These are phyloP conservation scores for Vanrija humicola DNA, from an alignment of 1,284 basidiomycete species.

Conservation along the genomic window DNA sequence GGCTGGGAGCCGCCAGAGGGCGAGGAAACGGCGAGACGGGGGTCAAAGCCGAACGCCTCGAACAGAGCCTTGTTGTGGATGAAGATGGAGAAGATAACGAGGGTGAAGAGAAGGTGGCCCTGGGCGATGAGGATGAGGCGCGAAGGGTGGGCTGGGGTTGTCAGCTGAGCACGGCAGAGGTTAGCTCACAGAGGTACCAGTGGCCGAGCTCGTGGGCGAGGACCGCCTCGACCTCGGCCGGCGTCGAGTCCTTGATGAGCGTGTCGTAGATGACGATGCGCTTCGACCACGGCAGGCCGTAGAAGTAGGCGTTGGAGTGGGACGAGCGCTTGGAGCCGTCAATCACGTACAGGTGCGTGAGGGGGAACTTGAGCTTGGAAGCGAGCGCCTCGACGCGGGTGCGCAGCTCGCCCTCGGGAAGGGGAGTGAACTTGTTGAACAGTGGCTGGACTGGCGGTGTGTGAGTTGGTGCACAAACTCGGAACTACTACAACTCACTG, in stretches of 20 bases:
- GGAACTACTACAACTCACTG: slow-evolving; percentile 47
- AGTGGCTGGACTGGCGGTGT: slow-evolving; percentile 66
- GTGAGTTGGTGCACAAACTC: background rate
- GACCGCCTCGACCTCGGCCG: slow-evolving; percentile 87
- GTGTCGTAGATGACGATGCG: slow-evolving; percentile 98
- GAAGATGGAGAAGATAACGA: slow-evolving; percentile 87
- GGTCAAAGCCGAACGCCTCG: slow-evolving; percentile 76
- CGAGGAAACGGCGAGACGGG: slow-evolving; percentile 56
- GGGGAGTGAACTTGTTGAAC: slow-evolving; percentile 92
- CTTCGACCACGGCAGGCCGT: slow-evolving; percentile 89
- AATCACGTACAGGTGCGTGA: slow-evolving; percentile 93
- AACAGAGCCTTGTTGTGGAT: slow-evolving; percentile 76
- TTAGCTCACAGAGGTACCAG: slow-evolving; percentile 66
- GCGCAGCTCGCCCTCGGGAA: slow-evolving; percentile 68
- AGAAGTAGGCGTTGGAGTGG: slow-evolving; percentile 94
- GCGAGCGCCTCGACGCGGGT: slow-evolving; percentile 71
- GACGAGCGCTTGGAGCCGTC: slow-evolving; percentile 93
- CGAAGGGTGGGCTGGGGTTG: slow-evolving; percentile 63
- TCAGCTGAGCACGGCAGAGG: slow-evolving; percentile 5
- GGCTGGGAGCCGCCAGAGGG: slow-evolving; percentile 59
- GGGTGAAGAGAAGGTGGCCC: slow-evolving; percentile 77
- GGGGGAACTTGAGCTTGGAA: slow-evolving; percentile 78
- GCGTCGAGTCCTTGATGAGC: slow-evolving; percentile 80
- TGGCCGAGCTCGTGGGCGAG: slow-evolving; percentile 89
- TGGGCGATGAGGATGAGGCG: slow-evolving; percentile 84